These are phyloP conservation scores for Cyathus striatus DNA, from an alignment of 768 basidiomycete genomes.

Conservation along the genomic window DNA sequence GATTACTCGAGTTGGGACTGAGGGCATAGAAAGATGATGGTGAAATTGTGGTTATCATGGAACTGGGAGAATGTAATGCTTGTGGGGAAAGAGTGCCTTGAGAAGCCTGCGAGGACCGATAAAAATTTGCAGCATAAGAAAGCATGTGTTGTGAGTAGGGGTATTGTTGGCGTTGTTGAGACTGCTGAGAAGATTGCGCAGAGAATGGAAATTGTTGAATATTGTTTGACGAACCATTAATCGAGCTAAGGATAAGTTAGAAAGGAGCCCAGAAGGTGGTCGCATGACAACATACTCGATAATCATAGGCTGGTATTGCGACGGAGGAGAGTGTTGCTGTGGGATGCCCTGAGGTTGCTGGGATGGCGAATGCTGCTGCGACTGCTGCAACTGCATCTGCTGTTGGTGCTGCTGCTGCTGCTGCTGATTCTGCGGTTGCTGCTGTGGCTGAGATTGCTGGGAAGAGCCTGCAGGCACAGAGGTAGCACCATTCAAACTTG, in stretches of 20 bases:
- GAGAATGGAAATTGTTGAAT: slow-evolving; percentile 33
- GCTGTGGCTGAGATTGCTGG: slow-evolving; percentile 14
- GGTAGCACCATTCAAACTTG: slow-evolving; percentile 76
- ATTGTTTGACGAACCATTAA: slow-evolving; percentile 43
- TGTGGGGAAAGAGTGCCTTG: slow-evolving; percentile 70
- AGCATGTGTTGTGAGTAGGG: slow-evolving; percentile 10
- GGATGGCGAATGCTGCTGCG: slow-evolving; percentile 16
- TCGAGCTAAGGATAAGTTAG: slow-evolving; percentile 44
- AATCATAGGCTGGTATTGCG: slow-evolving; percentile 46
- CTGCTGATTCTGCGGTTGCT: slow-evolving; percentile 14
- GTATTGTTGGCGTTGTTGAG: slow-evolving; percentile 17
- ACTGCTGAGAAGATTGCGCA: slow-evolving; percentile 23
- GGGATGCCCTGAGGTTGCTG: slow-evolving; percentile 20
- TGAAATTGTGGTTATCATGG: slow-evolving; percentile 33
- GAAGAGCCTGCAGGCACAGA: slow-evolving; percentile 31
- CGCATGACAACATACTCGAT: slow-evolving; percentile 56
- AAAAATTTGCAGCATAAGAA: slow-evolving; percentile 13
- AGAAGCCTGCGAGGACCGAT: slow-evolving; percentile 26
- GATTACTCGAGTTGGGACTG: too few relatives aligned
- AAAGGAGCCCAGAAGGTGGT: slow-evolving; percentile 6
- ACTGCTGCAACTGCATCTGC: slow-evolving; percentile 20
- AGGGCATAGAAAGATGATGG: slow-evolving; percentile 30
- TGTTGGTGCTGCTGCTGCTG: slow-evolving; percentile 24
- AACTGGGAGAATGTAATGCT: slow-evolving; percentile 57
- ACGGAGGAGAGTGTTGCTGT: slow-evolving; percentile 19